A percentile compares a stretch with the other conserved stretches of the same genome.
Evolutionary conservation across 169 alveolate species (phyloP).

Genomic region (Amoebophrya sp.): DNA sequence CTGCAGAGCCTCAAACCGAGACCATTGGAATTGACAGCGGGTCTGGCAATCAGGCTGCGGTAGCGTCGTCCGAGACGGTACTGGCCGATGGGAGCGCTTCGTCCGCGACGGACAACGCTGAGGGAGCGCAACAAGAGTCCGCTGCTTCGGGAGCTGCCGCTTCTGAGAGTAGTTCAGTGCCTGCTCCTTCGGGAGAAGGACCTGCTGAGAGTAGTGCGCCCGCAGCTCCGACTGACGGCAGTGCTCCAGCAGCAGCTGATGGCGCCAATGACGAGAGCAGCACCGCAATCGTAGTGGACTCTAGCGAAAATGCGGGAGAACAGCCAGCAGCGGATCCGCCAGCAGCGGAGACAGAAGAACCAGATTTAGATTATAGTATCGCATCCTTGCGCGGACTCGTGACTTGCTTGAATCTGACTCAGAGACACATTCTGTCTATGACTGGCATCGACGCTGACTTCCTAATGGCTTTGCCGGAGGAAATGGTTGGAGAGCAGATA

Average conservation of each 20-base stretch:
- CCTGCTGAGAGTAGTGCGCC: background rate
- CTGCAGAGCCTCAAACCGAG: too few species aligned
- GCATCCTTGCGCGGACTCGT: background rate
- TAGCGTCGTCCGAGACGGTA: too few species aligned
- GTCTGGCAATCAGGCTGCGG: too few species aligned
- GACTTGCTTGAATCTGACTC: background rate
- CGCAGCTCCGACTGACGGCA: background rate
- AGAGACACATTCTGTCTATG: background rate
- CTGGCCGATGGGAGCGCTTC: background rate
- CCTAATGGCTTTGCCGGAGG: background rate
- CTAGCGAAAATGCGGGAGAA: background rate
- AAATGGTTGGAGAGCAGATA: background rate
- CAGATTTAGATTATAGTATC: background rate
- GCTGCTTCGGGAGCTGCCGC: background rate
- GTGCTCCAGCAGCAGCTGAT: background rate
- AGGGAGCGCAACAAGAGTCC: too few species aligned
- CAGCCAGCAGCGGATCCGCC: background rate
- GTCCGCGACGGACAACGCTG: background rate
- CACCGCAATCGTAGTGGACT: background rate
- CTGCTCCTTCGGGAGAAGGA: background rate
- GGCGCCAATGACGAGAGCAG: background rate
- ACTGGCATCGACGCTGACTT: background rate
- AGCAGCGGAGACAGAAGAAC: background rate
- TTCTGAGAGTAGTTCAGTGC: background rate
- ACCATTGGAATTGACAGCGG: too few species aligned